Evolutionary conservation across 1,284 basidiomycete genomes (phyloP), one percentile per base, ranked within the genome.

Genomic region (Ustilago vetiveriae): DNA sequence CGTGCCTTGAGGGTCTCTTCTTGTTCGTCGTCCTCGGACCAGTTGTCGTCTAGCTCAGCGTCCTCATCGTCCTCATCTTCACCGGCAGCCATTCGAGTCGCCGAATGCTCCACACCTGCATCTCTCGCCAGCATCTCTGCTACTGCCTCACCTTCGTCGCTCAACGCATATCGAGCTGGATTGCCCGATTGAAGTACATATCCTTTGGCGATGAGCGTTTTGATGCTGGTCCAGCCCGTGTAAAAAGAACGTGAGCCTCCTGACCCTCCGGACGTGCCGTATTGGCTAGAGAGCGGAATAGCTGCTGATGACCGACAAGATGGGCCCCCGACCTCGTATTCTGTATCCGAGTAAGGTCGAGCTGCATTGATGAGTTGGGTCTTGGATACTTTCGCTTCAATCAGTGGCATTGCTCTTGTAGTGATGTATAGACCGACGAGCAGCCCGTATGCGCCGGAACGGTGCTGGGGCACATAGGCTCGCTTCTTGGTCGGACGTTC

Each of bases 141-240:
- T 11, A 82, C 51, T 2, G 40, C 49, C 21, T 63, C 72, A 4
- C 81, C 81, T 33, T 77, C 59, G 21, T 75, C 68, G 40, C 75
- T 80, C 6, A 82, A 55, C 27, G 62, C 62, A 38, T 75, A 82
- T 10, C 68, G 49, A 0, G 79, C 64, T 8, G 80, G 81, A 43
- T 81, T 80, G 16, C 81, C 80, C 2, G 60, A 65, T 14, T 72
- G 71, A 35, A 75, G 72, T 14, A 81, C 74, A 37, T 79, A 80
- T 4, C 74, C 80, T 38, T 78, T 75, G 29, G 72, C 51, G 36
- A 80, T 76, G 11, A 82, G 63, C n/a, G 75, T 80, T 51, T 82
- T 82, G 68, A 78, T 80, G 46, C 72, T 75, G 8, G 49, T 76
- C 81, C 81, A 82, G 2, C 74, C 80, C 0, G 78, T 81, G 47